Percentiles rank a stretch among this genome's conserved stretches.
Evolutionary conservation across 1,139 yeast genomes (phyloP).

Genomic region (Debaryomyces fabryi): DNA sequence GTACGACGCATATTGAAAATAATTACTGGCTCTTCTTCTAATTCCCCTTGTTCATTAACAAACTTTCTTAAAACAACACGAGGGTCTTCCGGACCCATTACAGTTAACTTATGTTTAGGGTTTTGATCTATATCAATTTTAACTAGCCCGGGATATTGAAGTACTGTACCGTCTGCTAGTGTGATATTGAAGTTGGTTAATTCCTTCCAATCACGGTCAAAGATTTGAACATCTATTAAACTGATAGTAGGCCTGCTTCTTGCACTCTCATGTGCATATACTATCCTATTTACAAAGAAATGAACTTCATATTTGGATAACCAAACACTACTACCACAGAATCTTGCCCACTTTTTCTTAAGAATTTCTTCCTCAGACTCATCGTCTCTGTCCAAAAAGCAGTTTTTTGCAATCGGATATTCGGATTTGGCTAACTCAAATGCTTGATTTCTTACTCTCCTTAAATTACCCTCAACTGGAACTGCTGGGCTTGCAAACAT

Average conservation of each 20-base stretch:
- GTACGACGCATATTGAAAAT: conserved; percentile 17
- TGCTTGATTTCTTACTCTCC: conserved; percentile 12
- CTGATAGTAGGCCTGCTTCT: conserved; percentile 19
- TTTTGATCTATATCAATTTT: conserved; percentile 13
- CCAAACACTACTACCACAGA: conserved; percentile 22
- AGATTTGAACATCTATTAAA: conserved; percentile 18
- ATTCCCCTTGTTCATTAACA: conserved; percentile 10
- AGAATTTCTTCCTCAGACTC: conserved; percentile 15
- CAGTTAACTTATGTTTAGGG: conserved; percentile 11
- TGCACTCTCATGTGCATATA: conserved; percentile 12
- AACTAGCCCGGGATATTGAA: conserved; percentile 13
- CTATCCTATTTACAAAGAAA: conserved; percentile 20
- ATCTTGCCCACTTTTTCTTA: conserved; percentile 17
- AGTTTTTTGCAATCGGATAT: conserved; percentile 13
- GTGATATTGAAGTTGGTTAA: conserved; percentile 12
- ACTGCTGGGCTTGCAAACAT: conserved; percentile 6
- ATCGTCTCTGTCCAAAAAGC: conserved; percentile 11
- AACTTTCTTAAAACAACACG: conserved; percentile 15
- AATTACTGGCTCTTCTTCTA: conserved; percentile 17
- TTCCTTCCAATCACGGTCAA: conserved; percentile 20
- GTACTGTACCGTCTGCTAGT: conserved; percentile 3
- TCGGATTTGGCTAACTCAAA: conserved; percentile 9
- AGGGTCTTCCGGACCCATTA: conserved; percentile 20
- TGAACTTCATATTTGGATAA: conserved; percentile 19
- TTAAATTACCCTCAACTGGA: conserved; percentile 8